phyloP scores from a whole-genome alignment of 2,329 filamentous ascomycete species.

The Penicillium sp. region DNA sequence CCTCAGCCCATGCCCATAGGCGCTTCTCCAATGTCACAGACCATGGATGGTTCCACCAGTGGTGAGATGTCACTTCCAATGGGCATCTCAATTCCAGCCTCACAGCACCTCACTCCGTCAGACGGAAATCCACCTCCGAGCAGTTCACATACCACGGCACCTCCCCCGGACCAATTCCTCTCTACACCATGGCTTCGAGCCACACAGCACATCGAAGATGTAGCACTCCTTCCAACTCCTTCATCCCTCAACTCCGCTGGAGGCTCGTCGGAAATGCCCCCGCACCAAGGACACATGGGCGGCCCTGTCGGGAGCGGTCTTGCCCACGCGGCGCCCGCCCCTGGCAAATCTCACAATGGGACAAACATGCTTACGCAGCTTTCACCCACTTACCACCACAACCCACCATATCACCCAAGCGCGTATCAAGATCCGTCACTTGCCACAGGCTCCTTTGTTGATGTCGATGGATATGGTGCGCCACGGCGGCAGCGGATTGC shows the following conservation, averaged over 20 bases:
- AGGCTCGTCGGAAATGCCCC: constrained; percentile 21
- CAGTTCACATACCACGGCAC: constrained; percentile 2
- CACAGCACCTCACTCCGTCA: constrained; percentile 9
- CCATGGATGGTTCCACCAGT: constrained; percentile 1
- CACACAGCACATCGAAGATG: constrained; percentile 29
- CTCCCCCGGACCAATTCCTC: constrained; percentile 25
- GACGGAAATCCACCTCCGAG: constrained; percentile 3
- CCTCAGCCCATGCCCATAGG: constrained; percentile 1
- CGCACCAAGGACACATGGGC: constrained; percentile 21
- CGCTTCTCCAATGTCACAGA: constrained; percentile 12
- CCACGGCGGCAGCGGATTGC: constrained; percentile 35
- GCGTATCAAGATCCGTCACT: constrained; percentile 32
- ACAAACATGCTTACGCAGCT: constrained; percentile 25
- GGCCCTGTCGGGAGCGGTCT: constrained; percentile 13
- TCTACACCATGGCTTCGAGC: constrained; percentile 32
- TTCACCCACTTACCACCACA: constrained; percentile 23
- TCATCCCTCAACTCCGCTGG: constrained; percentile 30
- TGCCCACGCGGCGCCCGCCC: constrained; percentile 19
- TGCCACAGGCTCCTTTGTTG: constrained; percentile 28
- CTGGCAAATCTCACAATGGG: constrained; percentile 21
- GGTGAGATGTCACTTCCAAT: constrained; percentile 10
- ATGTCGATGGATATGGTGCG: constrained; percentile 33
- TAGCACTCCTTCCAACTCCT: constrained; percentile 30
- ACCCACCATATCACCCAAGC: constrained; percentile 28
- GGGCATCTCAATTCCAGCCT: constrained; percentile 3